Evolutionary conservation across 768 basidiomycete genomes (phyloP), one percentile per base, ranked within the genome.

Genomic region (Collybia mongolica): DNA sequence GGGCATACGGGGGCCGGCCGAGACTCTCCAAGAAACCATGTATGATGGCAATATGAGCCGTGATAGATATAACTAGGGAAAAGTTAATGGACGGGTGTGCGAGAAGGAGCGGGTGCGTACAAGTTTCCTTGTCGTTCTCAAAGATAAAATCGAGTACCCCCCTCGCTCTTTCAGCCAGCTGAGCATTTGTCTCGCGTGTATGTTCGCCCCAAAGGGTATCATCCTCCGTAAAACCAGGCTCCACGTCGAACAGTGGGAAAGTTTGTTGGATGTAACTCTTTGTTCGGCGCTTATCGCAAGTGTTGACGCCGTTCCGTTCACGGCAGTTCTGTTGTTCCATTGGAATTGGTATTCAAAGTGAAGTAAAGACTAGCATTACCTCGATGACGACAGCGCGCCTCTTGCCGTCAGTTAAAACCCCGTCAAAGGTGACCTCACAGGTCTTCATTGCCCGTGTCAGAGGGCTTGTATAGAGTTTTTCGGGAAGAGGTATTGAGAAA

Each of bases 281-380:
- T 1, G 73, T 69, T 17, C 72, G 71, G 14, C 88, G 78, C 54
- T 78, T 76, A 63, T 91, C 88, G 58, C 86, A 89, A 0, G 87
- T 88, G 51, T 89, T 85, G 1, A 79, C 74, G 0, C 87, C 81
- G 51, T 80, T 78, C 52, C 74, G 74, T 63, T 91, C 89, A 23
- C 88, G 79, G 42, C 81, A 77, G 52, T 85, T 76, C 89, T 90
- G 49, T 38, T 15, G 29, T 41, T 17, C 9, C 12, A 51, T 29
- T 9, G 14, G 7, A 18, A 39, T 26, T 28, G 39, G 20, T 52
- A 37, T 38, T 36, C 17, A 12, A 38, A 11, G 44, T 7, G 40
- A 39, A 15, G 18, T n/a, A 15, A 19, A 24, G 24, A 29, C 18
- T 51, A 51, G 5, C 8, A 23, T 9, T 44, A 84, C 88, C 76